Evolutionary conservation across 352 stramenopile species (phyloP), one percentile per base, ranked within the genome.

Genomic region (Blastocystis sp.): DNA sequence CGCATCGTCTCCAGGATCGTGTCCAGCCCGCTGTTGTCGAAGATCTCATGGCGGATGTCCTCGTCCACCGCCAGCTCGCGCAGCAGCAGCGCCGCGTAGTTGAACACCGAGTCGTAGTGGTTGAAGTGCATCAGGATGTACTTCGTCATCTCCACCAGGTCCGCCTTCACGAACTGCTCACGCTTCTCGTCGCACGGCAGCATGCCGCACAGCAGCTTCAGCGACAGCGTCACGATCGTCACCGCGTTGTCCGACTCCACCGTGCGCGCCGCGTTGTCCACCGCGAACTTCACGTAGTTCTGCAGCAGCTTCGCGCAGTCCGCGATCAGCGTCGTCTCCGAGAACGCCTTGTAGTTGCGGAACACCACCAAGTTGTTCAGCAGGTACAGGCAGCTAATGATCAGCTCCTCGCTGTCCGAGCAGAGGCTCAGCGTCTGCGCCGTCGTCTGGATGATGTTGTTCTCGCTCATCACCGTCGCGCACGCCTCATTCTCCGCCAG

Each of bases 1-100:
- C 66, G 45, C 74, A 84, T 84, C 61, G 74, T 57, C 54, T 84
- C 74, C 74, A 84, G 28, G 57, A 84, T 84, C 59, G 74, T n/a
- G 60, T 84, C 74, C 74, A 84, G 54, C 24, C 74, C 74, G 61
- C 74, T 84, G 54, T 84, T 84, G 54, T 84, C 74, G 74, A 84
- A 84, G 24, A 84, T 84, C 74, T 84, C 74, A 57, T 84, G 74
- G 40, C 48, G 57, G 43, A 69, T 84, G 17, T 84, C 57, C n/a
- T 84, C 74, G 28, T 84, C 74, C 59, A 84, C 74, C 57, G 74
- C 74, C 54, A 84, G 21, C 54, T 84, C 74, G 60, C 74, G 74
- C 21, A 84, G 61, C 74, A 84, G 61, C 54, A 84, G 42, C 38
- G 74, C 74, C 34, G 74, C 74, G 54, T 84, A 84, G 74, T 84